These are phyloP conservation scores for Pelargonium citronellum DNA, from an alignment of 441 rosid species.

Conservation along the genomic window DNA sequence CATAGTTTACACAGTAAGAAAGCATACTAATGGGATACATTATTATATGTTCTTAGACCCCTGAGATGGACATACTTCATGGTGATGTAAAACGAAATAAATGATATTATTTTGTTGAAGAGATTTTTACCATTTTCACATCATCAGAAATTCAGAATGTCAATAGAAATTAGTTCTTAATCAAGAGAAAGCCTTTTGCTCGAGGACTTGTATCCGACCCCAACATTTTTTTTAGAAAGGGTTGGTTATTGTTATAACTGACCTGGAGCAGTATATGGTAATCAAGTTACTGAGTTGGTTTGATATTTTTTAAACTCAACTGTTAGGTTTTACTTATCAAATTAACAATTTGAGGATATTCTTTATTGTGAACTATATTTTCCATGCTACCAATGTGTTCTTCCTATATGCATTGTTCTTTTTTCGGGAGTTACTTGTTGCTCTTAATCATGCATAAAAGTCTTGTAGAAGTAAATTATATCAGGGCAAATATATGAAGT, in stretches of 20 bases:
- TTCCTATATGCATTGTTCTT: not conserved
- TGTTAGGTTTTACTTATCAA: too few species aligned
- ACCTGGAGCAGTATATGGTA: not conserved
- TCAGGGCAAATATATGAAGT: too few species aligned
- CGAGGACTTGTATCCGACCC: too few species aligned
- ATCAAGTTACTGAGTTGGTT: not conserved
- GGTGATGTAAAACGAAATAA: not conserved
- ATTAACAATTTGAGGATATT: not conserved
- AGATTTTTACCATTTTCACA: too few species aligned
- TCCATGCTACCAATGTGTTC: not conserved
- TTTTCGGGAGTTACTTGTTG: not conserved
- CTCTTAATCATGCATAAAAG: not conserved
- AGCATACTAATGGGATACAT: not conserved
- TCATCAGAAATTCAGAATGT: not conserved
- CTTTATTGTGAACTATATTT: not conserved
- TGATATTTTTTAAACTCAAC: not conserved
- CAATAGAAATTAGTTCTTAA: not conserved
- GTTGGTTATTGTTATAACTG: too few species aligned
- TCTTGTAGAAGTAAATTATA: not conserved
- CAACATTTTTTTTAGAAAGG: too few species aligned
- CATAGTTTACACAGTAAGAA: not conserved
- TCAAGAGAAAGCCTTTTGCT: not conserved
- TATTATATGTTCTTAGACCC: not conserved
- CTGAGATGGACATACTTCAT: not conserved
- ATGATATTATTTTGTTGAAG: not conserved